These are phyloP conservation scores for Dendrocalamus latiflorus DNA, from an alignment of 202 grass and related monocot species.

Conservation along the genomic window DNA sequence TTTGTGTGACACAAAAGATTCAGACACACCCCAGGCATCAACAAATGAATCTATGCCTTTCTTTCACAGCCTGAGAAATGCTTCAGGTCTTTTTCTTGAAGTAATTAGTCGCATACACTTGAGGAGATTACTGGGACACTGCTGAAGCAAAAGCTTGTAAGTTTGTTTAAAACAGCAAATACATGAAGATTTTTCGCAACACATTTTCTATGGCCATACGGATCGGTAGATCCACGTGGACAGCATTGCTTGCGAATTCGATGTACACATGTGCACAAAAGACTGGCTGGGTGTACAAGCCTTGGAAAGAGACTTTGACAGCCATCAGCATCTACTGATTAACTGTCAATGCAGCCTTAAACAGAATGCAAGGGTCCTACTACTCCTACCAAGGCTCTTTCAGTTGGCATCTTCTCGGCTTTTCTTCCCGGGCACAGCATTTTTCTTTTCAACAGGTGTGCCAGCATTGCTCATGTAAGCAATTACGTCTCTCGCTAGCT, in stretches of 20 bases:
- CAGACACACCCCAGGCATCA: not conserved
- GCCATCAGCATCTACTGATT: not conserved
- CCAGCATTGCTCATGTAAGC: not conserved
- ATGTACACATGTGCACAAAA: not conserved
- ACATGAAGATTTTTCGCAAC: too few species aligned
- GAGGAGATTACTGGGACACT: not conserved
- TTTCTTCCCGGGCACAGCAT: not conserved
- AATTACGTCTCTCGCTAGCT: not conserved
- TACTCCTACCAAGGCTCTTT: not conserved
- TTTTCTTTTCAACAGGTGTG: not conserved
- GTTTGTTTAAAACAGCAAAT: not conserved
- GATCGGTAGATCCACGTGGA: not conserved
- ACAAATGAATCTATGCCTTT: not conserved
- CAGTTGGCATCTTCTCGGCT: conserved; percentile 3
- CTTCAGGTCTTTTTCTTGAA: not conserved
- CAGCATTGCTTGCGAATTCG: not conserved
- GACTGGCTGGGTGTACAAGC: not conserved
- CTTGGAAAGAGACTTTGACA: not conserved
- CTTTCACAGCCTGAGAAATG: not conserved
- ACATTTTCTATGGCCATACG: too few species aligned
- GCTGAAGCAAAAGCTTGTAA: not conserved
- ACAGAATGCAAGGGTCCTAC: not conserved
- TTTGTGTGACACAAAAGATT: not conserved
- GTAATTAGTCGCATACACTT: not conserved
- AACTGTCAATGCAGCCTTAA: not conserved